A percentile compares a stretch with the other conserved stretches of the same genome.
Conservation (phyloP, 2,329 filamentous ascomycete genomes). For the Colletotrichum tropicale region DNA sequence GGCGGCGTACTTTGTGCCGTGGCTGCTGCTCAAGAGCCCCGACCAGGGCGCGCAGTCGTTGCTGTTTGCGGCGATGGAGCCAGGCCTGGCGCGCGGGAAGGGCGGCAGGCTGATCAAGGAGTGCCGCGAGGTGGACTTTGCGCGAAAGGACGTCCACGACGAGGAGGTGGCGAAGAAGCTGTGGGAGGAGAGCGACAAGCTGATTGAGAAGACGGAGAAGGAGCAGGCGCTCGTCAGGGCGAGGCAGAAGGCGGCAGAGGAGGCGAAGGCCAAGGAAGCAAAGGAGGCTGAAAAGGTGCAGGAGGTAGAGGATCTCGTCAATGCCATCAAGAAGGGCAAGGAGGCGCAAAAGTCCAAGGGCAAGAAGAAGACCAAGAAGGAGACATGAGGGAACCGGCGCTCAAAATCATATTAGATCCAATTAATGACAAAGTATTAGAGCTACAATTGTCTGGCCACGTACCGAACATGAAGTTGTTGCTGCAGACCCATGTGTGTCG, state of each 20-base stretch:
- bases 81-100: conserved; percentile 58
- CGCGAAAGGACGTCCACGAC: conserved; percentile 76
- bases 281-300: conserved; percentile 32
- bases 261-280: conserved; percentile 37
- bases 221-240: conserved; percentile 68
- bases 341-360: conserved; percentile 25
- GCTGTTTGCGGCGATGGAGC: conserved; percentile 85
- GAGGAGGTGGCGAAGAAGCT: conserved; percentile 82
- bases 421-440: not conserved
- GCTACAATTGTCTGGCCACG: not conserved
- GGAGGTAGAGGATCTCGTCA: conserved; percentile 42
- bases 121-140: conserved; percentile 76
- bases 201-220: conserved; percentile 84
- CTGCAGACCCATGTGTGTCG: not conserved
- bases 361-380: conserved; percentile 35
- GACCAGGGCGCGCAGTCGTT: conserved; percentile 86
- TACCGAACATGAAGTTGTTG: not conserved
- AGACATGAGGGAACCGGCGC: not conserved
- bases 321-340: conserved; percentile 45
- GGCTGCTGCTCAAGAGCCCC: conserved; percentile 87
- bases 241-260: conserved; percentile 38
- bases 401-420: not conserved
- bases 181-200: conserved; percentile 87
- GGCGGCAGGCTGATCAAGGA: conserved; percentile 86
- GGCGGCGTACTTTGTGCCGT: conserved; percentile 78